Base-by-base conservation (phyloP, 2,329 filamentous ascomycete genomes). In the Hypoxylon sp. region DNA sequence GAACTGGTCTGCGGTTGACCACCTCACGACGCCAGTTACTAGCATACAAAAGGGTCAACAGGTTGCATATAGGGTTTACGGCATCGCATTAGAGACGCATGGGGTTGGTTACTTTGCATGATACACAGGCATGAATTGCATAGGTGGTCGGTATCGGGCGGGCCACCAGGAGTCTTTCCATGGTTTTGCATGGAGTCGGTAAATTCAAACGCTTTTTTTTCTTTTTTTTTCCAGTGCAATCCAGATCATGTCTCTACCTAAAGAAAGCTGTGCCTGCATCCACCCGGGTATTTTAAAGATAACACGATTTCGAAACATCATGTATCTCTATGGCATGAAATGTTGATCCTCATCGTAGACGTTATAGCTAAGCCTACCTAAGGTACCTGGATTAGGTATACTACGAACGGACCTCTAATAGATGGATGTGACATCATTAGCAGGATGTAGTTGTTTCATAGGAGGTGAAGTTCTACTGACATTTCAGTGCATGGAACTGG, bases 21-120 rank as follows among this genome's bases (percentile, higher is more conserved):
- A 59, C 18, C 50, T 59, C 48, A 64, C 24, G 55, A 58, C 40
- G 32, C 18, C 48, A 28, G 36, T 53, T 55, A 38, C 30, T 58
- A 44, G 33, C 42, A 55, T 46, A 60, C 26, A 46, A 33, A 48
- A 61, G 52, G 45, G 24, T n/a, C 38, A 45, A 52, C 26, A 32
- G 52, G 49, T 61, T 67, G 61, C 64, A 67, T 69, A 50, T 28
- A 40, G 58, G 61, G 64, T 49, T 61, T 58, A 49, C 53, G 49
- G 28, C 61, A 69, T 67, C 58, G 55, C 64, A 64, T 69, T 64
- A 65, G 44, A 54, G 51, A 56, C 58, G 56, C 67, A 64, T 56
- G 54, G 44, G 61, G 67, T 48, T 52, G 50, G 61, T 67, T 64
- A 67, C 64, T 60, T 64, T 58, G 64, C 64, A 67, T 69, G 58